These are phyloP conservation scores for Heterococcus sp. DNA, from an alignment of 108 stramenopile species.

Conservation along the genomic window DNA sequence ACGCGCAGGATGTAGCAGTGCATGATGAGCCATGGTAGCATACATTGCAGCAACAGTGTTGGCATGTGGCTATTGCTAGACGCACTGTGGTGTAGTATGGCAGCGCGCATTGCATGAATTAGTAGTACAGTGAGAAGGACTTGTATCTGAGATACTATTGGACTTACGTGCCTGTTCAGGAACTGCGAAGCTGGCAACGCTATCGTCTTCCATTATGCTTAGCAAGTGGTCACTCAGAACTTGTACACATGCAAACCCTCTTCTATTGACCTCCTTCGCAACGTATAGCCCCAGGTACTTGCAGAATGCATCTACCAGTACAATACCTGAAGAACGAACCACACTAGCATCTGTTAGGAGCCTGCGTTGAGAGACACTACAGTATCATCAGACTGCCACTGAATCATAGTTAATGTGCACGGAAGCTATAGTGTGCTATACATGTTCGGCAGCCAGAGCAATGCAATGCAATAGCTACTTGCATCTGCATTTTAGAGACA, in stretches of 20 bases:
- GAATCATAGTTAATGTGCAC: neutral
- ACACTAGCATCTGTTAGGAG: neutral
- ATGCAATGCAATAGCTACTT: too few species aligned
- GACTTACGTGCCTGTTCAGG: too few species aligned
- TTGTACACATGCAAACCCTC: neutral
- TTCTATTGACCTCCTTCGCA: slow-evolving; percentile 10
- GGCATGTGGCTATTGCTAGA: neutral
- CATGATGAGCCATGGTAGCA: neutral
- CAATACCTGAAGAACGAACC: slow-evolving; percentile 23
- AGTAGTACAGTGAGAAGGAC: neutral
- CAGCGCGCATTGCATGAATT: neutral
- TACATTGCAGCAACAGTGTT: slow-evolving; percentile 13
- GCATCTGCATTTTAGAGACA: neutral
- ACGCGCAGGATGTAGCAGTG: neutral
- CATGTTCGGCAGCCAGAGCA: neutral
- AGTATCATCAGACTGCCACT: too few species aligned
- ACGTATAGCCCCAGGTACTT: slow-evolving; percentile 39
- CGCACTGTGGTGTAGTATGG: neutral
- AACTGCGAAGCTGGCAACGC: too few species aligned
- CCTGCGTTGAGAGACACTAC: too few species aligned
- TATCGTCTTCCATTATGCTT: neutral
- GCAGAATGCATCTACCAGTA: slow-evolving; percentile 43
- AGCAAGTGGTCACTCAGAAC: neutral
- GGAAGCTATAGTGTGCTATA: neutral
- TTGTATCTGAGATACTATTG: neutral